phyloP scores from a whole-genome alignment of 1,284 basidiomycete species.

The Austroboletus novae-zelandiae region DNA sequence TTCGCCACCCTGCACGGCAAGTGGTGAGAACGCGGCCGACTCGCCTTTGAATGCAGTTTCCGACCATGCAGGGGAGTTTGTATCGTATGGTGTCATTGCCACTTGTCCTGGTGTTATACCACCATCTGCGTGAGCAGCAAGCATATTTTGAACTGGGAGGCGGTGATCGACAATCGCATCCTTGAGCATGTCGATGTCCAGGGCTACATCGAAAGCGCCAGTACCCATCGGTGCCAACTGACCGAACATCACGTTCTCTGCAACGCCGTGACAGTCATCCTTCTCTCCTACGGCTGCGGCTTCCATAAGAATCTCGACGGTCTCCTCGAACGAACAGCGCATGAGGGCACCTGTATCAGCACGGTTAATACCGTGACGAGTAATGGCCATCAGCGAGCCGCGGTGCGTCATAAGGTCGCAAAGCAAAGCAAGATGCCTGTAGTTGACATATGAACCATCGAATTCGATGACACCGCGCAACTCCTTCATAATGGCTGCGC shows the following conservation, averaged over 20 bases:
- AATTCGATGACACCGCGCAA: constrained; percentile 95
- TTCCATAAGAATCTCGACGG: constrained; percentile 98
- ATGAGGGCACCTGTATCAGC: constrained; percentile 97
- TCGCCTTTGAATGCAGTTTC: constrained; percentile 76
- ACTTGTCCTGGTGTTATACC: constrained; percentile 91
- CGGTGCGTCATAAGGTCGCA: constrained; percentile 99
- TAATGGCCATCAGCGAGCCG: constrained; percentile 96
- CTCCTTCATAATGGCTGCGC: constrained; percentile 92
- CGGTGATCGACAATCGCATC: constrained; percentile 98
- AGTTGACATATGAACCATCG: constrained; percentile 99
- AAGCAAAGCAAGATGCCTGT: constrained; percentile 92
- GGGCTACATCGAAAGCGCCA: constrained; percentile 91
- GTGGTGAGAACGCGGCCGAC: constrained; percentile 90
- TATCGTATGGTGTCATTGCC: constrained; percentile 94
- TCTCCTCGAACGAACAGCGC: constrained; percentile 99
- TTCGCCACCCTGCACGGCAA: constrained; percentile 86
- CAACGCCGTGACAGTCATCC: constrained; percentile 97
- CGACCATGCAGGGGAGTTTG: constrained; percentile 81
- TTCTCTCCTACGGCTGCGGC: constrained; percentile 97
- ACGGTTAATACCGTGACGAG: constrained; percentile 98
- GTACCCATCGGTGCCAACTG: constrained; percentile 99
- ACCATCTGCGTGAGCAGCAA: constrained; percentile 77
- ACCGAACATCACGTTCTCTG: constrained; percentile 98
- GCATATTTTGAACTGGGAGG: constrained; percentile 84
- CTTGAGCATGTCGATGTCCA: constrained; percentile 98